Evolutionary conservation across 768 basidiomycete species (phyloP).

Genomic region (Xerocomellus dryophilus): DNA sequence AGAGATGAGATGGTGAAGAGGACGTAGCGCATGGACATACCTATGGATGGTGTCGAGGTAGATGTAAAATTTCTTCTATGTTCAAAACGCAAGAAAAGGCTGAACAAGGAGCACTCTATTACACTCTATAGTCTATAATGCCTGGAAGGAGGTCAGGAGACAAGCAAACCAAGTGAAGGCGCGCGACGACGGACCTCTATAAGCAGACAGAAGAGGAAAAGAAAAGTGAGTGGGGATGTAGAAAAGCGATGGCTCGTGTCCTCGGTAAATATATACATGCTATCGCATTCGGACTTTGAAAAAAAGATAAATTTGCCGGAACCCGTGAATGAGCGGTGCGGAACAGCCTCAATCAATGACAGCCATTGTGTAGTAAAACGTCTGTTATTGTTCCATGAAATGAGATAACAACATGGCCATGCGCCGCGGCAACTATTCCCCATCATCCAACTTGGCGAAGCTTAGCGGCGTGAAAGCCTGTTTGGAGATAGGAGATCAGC

Average conservation of each 20-base stretch:
- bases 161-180: neutral
- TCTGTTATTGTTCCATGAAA: constrained; percentile 18
- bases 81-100: constrained; percentile 43
- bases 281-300: constrained; percentile 32
- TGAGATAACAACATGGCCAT: constrained; percentile 15
- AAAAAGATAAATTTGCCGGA: constrained; percentile 6
- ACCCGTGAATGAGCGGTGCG: constrained; percentile 6
- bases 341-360: constrained; percentile 18
- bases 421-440: constrained; percentile 29
- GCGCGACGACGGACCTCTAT: constrained; percentile 32
- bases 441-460: constrained; percentile 43
- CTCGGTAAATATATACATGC: constrained; percentile 17
- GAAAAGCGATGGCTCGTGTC: constrained; percentile 3
- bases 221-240: constrained; percentile 34
- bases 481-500: constrained; percentile 23
- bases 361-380: constrained; percentile 9
- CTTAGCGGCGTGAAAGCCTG: constrained; percentile 50
- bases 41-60: constrained; percentile 38
- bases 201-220: constrained; percentile 21
- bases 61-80: constrained; percentile 35
- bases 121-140: constrained; percentile 41
- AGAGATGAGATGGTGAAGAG: neutral
- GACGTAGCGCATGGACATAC: constrained; percentile 33
- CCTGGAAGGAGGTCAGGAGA: constrained; percentile 27
- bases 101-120: constrained; percentile 66